These are phyloP conservation scores for Termitomyces bulborhizus DNA, from an alignment of 768 basidiomycete genomes.

Conservation along the genomic window DNA sequence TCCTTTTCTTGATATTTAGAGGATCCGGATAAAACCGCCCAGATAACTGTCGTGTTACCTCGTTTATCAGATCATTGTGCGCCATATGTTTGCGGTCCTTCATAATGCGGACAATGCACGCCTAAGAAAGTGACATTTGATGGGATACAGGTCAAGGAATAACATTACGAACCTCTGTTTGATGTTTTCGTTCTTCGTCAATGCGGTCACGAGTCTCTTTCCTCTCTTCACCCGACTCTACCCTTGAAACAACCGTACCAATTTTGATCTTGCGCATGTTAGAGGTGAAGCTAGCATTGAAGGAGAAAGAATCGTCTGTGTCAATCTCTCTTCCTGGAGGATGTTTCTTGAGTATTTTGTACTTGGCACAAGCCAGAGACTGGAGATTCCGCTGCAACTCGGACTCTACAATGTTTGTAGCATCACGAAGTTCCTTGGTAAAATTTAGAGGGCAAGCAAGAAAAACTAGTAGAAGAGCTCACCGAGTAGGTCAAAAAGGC, in stretches of 20 bases:
- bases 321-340: slow-evolving; percentile 84
- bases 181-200: slow-evolving; percentile 86
- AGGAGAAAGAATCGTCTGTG: slow-evolving; percentile 76
- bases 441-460: neutral
- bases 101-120: slow-evolving; percentile 97
- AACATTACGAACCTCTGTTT: slow-evolving; percentile 63
- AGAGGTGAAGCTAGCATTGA: slow-evolving; percentile 79
- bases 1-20: slow-evolving; percentile 83
- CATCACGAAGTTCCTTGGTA: slow-evolving; percentile 74
- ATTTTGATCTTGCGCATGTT: slow-evolving; percentile 90
- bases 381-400: slow-evolving; percentile 93
- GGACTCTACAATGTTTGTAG: slow-evolving; percentile 64
- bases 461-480: slow-evolving; percentile 14
- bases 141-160: neutral
- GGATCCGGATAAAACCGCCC: slow-evolving; percentile 85
- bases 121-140: slow-evolving; percentile 41
- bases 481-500: slow-evolving; percentile 77
- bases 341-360: slow-evolving; percentile 85
- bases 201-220: slow-evolving; percentile 87
- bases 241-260: slow-evolving; percentile 78
- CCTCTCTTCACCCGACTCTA: slow-evolving; percentile 82
- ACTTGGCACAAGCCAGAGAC: slow-evolving; percentile 93
- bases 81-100: slow-evolving; percentile 88
- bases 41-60: slow-evolving; percentile 83
- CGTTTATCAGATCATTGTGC: slow-evolving; percentile 85